phyloP scores from a whole-genome alignment of 192 early-diverging fungal genomes.

The Coemansia aciculifera region DNA sequence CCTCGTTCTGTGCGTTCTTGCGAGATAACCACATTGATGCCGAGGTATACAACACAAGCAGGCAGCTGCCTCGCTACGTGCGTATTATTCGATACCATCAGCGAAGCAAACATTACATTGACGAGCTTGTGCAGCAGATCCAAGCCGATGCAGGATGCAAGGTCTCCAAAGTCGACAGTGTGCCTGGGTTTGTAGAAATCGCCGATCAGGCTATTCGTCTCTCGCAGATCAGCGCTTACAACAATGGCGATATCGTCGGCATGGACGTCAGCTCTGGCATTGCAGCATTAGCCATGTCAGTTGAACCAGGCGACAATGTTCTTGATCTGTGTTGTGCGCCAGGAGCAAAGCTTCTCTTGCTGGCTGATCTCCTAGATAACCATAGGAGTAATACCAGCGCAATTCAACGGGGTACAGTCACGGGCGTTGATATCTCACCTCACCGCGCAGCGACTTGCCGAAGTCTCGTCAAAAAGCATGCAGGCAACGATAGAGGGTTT shows the following conservation, averaged over 20 bases:
- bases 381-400: slow-evolving; percentile 30
- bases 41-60: slow-evolving; percentile 59
- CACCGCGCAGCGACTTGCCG: slow-evolving; percentile 76
- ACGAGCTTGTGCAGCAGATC: slow-evolving; percentile 39
- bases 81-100: slow-evolving; percentile 52
- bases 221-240: slow-evolving; percentile 55
- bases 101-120: slow-evolving; percentile 42
- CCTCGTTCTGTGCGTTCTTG: slow-evolving; percentile 68
- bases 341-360: slow-evolving; percentile 84
- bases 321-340: slow-evolving; percentile 89
- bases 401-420: slow-evolving; percentile 68
- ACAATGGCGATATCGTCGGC: slow-evolving; percentile 58
- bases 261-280: slow-evolving; percentile 87
- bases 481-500: slow-evolving; percentile 28
- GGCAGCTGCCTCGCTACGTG: slow-evolving; percentile 73
- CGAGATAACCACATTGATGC: slow-evolving; percentile 69
- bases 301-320: slow-evolving; percentile 77
- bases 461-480: slow-evolving; percentile 73
- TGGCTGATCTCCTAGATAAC: slow-evolving; percentile 64
- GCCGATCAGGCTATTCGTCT: slow-evolving; percentile 50
- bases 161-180: slow-evolving; percentile 51
- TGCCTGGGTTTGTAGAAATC: slow-evolving; percentile 64
- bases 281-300: slow-evolving; percentile 74
- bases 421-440: slow-evolving; percentile 84
- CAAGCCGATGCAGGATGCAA: slow-evolving; percentile 53